phyloP scores from a whole-genome alignment of 371 early-diverging fungal genomes.

The Coemansia sp. region DNA sequence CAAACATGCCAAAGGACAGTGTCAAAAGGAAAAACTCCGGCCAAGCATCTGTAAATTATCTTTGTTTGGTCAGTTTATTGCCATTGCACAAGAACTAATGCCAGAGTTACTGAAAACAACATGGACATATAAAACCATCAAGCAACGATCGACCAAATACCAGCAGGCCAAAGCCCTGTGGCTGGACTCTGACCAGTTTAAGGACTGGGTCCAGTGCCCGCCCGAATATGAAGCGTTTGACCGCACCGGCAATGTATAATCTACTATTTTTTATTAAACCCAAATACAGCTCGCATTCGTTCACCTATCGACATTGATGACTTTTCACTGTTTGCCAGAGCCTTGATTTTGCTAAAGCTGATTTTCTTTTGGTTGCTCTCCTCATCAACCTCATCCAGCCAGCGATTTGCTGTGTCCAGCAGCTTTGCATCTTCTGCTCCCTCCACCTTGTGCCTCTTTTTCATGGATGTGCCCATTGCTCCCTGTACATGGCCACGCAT shows the following conservation, averaged over 20 bases:
- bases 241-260: background rate
- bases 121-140: slow-evolving; percentile 54
- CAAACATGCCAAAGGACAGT: slow-evolving; percentile 51
- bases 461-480: slow-evolving; percentile 6
- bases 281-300: slow-evolving; percentile 34
- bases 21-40: slow-evolving; percentile 51
- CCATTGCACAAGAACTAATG: background rate
- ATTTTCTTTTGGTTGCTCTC: slow-evolving; percentile 24
- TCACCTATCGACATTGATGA: slow-evolving; percentile 31
- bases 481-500: slow-evolving; percentile 11
- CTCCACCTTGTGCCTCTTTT: slow-evolving; percentile 9
- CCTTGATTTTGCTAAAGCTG: slow-evolving; percentile 28
- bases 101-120: background rate
- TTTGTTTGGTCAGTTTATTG: slow-evolving; percentile 25
- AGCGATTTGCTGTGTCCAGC: slow-evolving; percentile 11
- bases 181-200: slow-evolving; percentile 54
- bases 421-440: slow-evolving; percentile 12
- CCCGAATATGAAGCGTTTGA: slow-evolving; percentile 44
- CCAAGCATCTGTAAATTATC: slow-evolving; percentile 54
- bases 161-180: slow-evolving; percentile 53
- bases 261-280: slow-evolving; percentile 7
- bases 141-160: slow-evolving; percentile 51
- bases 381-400: slow-evolving; percentile 17
- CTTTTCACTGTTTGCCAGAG: slow-evolving; percentile 4
- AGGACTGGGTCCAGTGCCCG: slow-evolving; percentile 59